phyloP scores from a whole-genome alignment of 2,329 filamentous ascomycete genomes.

The Sporothrix inflata region DNA sequence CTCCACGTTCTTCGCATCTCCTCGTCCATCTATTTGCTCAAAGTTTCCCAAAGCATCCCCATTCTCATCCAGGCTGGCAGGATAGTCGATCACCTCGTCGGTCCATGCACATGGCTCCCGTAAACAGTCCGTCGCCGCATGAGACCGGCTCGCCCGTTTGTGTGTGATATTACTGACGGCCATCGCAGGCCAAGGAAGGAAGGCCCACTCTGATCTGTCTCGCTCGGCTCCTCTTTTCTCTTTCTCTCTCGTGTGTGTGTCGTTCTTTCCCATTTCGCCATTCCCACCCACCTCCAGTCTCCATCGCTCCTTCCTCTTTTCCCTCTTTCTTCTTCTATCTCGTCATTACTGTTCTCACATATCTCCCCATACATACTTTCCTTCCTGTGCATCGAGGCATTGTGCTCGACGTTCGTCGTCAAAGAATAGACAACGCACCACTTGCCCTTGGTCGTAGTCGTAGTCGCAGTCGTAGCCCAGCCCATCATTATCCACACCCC shows the following conservation, averaged over 20 bases:
- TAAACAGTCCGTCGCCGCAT: neutral
- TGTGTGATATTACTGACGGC: conserved; percentile 17
- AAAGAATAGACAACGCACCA: neutral
- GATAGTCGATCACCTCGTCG: neutral
- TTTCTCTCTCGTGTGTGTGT: conserved; percentile 10
- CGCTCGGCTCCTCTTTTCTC: conserved; percentile 9
- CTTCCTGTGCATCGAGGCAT: neutral
- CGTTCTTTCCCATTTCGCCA: neutral
- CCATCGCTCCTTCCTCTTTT: neutral
- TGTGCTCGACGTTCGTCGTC: neutral
- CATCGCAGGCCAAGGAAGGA: conserved; percentile 1
- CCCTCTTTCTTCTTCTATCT: too few species aligned
- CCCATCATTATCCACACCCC: conserved; percentile 16
- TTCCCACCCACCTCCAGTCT: neutral
- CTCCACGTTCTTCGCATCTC: neutral
- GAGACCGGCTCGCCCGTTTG: conserved; percentile 15
- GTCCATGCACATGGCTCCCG: conserved; percentile 2
- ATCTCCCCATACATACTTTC: neutral
- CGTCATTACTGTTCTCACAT: neutral
- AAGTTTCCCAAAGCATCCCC: neutral
- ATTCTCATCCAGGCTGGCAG: too few species aligned
- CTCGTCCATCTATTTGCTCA: neutral
- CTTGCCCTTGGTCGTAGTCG: neutral
- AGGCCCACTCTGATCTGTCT: conserved; percentile 9
- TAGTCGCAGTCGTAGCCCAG: neutral